phyloP scores from a whole-genome alignment of 192 early-diverging fungal species.

The Linnemannia zychae region DNA sequence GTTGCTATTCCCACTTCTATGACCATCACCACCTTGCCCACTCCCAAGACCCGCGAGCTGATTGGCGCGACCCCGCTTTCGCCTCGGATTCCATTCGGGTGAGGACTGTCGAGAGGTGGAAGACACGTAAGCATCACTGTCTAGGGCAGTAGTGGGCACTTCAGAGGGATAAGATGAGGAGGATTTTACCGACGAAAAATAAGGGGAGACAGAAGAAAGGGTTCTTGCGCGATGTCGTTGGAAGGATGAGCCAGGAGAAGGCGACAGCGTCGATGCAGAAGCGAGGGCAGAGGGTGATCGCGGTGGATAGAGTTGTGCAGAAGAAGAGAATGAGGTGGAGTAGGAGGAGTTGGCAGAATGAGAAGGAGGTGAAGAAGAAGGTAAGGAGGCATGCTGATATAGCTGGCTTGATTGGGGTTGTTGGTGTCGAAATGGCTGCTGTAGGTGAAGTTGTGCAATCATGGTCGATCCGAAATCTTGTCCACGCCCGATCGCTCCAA shows the following conservation, averaged over 20 bases:
- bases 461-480: not conserved
- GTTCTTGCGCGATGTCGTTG: slow-evolving; percentile 33
- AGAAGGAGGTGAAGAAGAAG: not conserved
- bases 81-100: slow-evolving; percentile 11
- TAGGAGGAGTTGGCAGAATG: not conserved
- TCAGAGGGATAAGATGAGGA: not conserved
- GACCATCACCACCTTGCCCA: not conserved
- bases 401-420: not conserved
- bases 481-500: not conserved
- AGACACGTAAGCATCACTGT: not conserved
- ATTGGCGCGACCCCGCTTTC: slow-evolving; percentile 27
- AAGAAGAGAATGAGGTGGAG: not conserved
- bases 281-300: slow-evolving; percentile 3
- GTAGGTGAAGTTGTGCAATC: not conserved
- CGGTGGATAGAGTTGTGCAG: not conserved
- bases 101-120: not conserved
- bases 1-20: not conserved
- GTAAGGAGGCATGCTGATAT: not conserved
- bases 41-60: slow-evolving; percentile 2
- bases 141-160: slow-evolving; percentile 1
- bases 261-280: not conserved
- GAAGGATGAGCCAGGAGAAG: not conserved
- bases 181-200: not conserved
- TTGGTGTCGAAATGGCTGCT: not conserved
- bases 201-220: slow-evolving; percentile 18